Conservation (phyloP, 306 rosid genomes). For the Cucurbita pepo region DNA sequence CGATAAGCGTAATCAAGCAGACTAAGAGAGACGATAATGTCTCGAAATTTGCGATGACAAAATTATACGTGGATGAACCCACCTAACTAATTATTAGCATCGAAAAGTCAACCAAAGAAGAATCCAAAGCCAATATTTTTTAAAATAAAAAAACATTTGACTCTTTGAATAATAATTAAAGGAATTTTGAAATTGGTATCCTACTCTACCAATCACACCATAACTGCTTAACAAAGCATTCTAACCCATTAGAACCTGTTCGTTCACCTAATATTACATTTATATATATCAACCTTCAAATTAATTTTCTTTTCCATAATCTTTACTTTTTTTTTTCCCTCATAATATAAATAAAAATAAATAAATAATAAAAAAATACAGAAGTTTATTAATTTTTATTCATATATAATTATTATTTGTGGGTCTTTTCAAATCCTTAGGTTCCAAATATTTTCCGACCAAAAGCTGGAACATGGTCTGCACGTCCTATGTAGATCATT, state of each 20-base stretch:
- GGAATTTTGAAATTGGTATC: background rate
- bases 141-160: no score
- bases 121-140: no score
- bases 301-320: background rate
- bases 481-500: background rate
- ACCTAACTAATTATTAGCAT: no score
- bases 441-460: background rate
- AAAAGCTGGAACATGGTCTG: background rate
- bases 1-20: no score
- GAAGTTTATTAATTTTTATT: no score
- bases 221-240: background rate
- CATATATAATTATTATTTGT: background rate
- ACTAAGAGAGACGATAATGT: no score
- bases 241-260: background rate
- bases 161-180: background rate
- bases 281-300: background rate
- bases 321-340: no score
- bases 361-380: no score
- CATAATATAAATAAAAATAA: no score
- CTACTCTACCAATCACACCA: constrained; percentile 1
- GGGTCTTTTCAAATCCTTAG: background rate
- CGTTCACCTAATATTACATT: constrained; percentile 22
- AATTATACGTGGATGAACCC: no score
- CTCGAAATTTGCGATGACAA: no score
- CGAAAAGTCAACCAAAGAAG: no score